Conservation (phyloP, 2,329 filamentous ascomycete species). For the Clonostachys byssicola region DNA sequence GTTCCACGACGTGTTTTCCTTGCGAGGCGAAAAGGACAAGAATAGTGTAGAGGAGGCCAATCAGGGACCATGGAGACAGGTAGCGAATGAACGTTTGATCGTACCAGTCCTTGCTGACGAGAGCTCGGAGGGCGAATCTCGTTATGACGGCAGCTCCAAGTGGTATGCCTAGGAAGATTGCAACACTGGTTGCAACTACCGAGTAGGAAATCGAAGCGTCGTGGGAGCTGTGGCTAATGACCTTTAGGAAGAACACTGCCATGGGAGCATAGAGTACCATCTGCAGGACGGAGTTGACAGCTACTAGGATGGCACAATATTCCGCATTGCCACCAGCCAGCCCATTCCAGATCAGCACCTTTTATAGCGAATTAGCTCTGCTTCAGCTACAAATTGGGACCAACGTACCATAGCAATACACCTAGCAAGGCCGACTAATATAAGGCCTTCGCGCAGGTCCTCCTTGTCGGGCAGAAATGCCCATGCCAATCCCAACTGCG, state of each 20-base stretch:
- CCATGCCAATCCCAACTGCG: constrained; percentile 62
- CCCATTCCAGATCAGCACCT: constrained; percentile 64
- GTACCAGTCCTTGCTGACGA: constrained; percentile 58
- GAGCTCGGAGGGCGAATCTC: constrained; percentile 53
- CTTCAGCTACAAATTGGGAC: constrained; percentile 20
- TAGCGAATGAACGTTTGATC: constrained; percentile 64
- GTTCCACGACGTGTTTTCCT: constrained; percentile 70
- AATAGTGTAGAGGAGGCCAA: constrained; percentile 85
- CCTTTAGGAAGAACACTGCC: constrained; percentile 62
- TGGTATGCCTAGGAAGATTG: constrained; percentile 80
- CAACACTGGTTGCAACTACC: constrained; percentile 73
- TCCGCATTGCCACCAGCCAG: constrained; percentile 70
- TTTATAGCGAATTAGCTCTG: neutral
- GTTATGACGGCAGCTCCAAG: constrained; percentile 77
- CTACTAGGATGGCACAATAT: constrained; percentile 78
- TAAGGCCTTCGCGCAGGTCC: constrained; percentile 61
- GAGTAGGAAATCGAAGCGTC: constrained; percentile 47
- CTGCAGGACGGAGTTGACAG: constrained; percentile 70
- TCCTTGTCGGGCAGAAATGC: constrained; percentile 57
- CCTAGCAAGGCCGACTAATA: constrained; percentile 77
- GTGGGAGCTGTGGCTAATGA: constrained; percentile 52
- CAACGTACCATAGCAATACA: constrained; percentile 79
- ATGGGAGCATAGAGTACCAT: constrained; percentile 70
- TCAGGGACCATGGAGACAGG: constrained; percentile 68
- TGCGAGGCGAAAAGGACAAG: constrained; percentile 82